These are phyloP conservation scores for Sporothrix brunneoviolacea DNA, from an alignment of 2,329 filamentous ascomycete genomes.

Conservation along the genomic window DNA sequence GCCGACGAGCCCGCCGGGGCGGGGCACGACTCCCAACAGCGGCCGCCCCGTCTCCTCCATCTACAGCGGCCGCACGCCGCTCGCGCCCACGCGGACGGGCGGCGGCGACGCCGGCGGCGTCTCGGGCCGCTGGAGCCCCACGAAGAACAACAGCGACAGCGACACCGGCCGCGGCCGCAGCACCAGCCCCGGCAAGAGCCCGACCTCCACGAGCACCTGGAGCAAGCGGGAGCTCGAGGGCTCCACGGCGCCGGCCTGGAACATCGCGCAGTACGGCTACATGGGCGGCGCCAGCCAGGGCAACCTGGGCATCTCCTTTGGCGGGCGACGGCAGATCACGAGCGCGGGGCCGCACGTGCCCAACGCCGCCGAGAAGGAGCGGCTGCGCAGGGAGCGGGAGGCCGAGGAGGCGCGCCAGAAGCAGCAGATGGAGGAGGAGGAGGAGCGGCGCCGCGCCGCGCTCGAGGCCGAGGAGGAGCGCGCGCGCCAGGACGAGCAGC, in stretches of 20 bases:
- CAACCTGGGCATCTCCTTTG: slow-evolving; percentile 89
- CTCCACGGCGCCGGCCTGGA: slow-evolving; percentile 85
- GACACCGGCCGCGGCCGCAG: slow-evolving; percentile 49
- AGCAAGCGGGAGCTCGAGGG: slow-evolving; percentile 77
- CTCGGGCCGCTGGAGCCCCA: slow-evolving; percentile 52
- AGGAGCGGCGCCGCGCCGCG: slow-evolving; percentile 40
- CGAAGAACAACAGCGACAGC: slow-evolving; percentile 47
- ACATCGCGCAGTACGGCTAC: slow-evolving; percentile 96
- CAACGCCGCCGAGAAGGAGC: slow-evolving; percentile 78
- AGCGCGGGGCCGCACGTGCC: slow-evolving; percentile 73
- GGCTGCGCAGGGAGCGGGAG: slow-evolving; percentile 48
- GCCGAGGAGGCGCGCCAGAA: slow-evolving; percentile 56
- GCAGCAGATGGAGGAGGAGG: slow-evolving; percentile 42
- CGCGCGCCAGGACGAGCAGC: slow-evolving; percentile 56
- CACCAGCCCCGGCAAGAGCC: slow-evolving; percentile 50
- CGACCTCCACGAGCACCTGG: slow-evolving; percentile 73
- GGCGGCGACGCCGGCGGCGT: slow-evolving; percentile 35
- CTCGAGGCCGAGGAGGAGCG: slow-evolving; percentile 54
- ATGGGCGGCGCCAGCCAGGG: slow-evolving; percentile 96
- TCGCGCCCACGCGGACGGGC: slow-evolving; percentile 45
- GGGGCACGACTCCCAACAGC: background rate
- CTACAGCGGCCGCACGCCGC: slow-evolving; percentile 35
- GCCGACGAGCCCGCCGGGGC: background rate
- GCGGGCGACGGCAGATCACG: slow-evolving; percentile 86
- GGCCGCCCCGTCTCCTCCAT: slow-evolving; percentile 34